Evolutionary conservation across 2,329 filamentous ascomycete species (phyloP).

Genomic region (Xylariaceae sp.): DNA sequence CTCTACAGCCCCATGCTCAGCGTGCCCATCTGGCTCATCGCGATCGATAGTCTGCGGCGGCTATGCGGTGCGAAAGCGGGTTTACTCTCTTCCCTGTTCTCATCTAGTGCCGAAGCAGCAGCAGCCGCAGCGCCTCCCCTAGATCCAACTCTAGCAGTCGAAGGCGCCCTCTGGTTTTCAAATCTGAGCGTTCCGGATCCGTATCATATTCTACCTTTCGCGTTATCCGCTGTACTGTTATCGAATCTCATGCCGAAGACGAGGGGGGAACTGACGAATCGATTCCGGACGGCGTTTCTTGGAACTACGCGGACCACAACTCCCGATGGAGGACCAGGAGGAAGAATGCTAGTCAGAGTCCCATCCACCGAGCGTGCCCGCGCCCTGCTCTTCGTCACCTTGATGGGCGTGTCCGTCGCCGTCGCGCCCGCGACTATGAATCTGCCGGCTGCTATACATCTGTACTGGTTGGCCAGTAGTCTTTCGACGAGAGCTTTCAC

Average conservation of each 20-base stretch:
- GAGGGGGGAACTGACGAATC: slow-evolving; percentile 46
- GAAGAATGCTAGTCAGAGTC: no score
- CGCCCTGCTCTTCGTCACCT: slow-evolving; percentile 24
- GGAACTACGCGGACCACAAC: slow-evolving; percentile 2
- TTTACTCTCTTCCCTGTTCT: slow-evolving; percentile 29
- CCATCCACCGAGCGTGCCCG: neutral
- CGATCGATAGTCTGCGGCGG: slow-evolving; percentile 48
- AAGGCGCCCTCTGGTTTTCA: neutral
- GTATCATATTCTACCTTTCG: slow-evolving; percentile 56
- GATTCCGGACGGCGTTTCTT: slow-evolving; percentile 22
- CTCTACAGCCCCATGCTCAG: slow-evolving; percentile 36
- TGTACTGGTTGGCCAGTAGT: slow-evolving; percentile 41
- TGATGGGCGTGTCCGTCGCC: slow-evolving; percentile 28
- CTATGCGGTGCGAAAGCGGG: slow-evolving; percentile 40
- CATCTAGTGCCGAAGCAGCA: neutral
- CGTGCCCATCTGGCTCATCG: slow-evolving; percentile 47
- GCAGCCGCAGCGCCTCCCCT: slow-evolving; percentile 1
- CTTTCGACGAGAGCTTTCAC: slow-evolving; percentile 21
- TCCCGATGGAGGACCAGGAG: slow-evolving; percentile 3
- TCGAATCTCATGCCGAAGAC: slow-evolving; percentile 33
- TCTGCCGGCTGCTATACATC: slow-evolving; percentile 40
- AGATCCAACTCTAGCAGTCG: slow-evolving; percentile 4
- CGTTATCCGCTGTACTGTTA: slow-evolving; percentile 36
- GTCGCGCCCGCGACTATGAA: slow-evolving; percentile 36
- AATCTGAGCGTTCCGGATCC: slow-evolving; percentile 47